Conservation (phyloP, 306 rosid genomes). For the Rubus parviflorus region DNA sequence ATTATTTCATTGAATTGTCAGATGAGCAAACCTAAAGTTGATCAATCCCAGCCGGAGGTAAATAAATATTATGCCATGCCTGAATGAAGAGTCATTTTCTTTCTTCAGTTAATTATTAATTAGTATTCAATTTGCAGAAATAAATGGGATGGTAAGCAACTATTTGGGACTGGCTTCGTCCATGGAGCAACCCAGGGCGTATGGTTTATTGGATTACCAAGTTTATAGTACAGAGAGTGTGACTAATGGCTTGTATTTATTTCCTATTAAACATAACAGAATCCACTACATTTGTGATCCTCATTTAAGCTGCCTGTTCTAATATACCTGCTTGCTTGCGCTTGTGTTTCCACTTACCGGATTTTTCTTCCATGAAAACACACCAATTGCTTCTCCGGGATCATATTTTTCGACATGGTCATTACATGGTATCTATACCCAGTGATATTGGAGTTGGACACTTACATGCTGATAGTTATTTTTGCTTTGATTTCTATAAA, state of each 20-base stretch:
- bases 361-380: neutral
- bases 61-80: neutral
- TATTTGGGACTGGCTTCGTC: constrained; percentile 3
- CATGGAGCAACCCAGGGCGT: neutral
- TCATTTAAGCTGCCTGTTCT: neutral
- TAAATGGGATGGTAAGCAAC: constrained; percentile 5
- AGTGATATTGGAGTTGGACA: neutral
- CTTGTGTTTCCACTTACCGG: neutral
- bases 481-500: neutral
- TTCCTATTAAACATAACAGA: neutral
- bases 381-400: neutral
- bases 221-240: constrained; percentile 5
- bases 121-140: constrained; percentile 20
- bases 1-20: constrained; percentile 17
- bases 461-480: neutral
- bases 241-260: neutral
- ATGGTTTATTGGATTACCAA: neutral
- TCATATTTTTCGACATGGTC: neutral
- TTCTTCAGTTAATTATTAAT: neutral
- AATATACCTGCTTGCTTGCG: neutral
- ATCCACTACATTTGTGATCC: constrained; percentile 2
- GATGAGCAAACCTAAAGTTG: constrained; percentile 33
- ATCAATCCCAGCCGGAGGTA: constrained; percentile 30
- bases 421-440: neutral
- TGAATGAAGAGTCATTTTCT: neutral